Evolutionary conservation across 2,329 filamentous ascomycete genomes (phyloP).

Genomic region (Ophiocordyceps unilateralis): DNA sequence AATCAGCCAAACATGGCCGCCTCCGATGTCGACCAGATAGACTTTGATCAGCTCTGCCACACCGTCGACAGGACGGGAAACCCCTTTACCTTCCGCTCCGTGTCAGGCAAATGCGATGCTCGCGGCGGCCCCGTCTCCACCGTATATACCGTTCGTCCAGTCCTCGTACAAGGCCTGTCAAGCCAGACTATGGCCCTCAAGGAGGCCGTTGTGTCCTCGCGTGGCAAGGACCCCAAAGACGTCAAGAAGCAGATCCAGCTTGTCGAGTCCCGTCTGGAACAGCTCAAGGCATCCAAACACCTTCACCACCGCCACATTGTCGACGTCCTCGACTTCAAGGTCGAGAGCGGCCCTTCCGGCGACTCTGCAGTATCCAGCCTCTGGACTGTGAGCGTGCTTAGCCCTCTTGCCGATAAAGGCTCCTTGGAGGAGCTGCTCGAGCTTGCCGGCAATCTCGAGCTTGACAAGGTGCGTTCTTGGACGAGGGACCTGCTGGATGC

Average conservation of each 20-base stretch:
- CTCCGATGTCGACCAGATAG: slow-evolving; percentile 21
- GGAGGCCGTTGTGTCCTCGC: slow-evolving; percentile 42
- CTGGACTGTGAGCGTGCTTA: slow-evolving; percentile 64
- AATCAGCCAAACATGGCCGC: slow-evolving; percentile 11
- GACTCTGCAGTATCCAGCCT: slow-evolving; percentile 17
- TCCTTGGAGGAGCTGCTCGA: slow-evolving; percentile 70
- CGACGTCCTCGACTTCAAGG: slow-evolving; percentile 67
- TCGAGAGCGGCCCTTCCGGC: slow-evolving; percentile 35
- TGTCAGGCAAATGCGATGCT: slow-evolving; percentile 51
- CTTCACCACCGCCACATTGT: slow-evolving; percentile 63
- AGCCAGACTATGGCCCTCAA: slow-evolving; percentile 58
- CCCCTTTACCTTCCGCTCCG: slow-evolving; percentile 48
- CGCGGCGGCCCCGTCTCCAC: slow-evolving; percentile 48
- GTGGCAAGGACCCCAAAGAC: slow-evolving; percentile 37
- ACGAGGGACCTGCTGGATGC: slow-evolving; percentile 85
- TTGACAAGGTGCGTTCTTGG: slow-evolving; percentile 68
- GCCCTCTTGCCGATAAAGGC: slow-evolving; percentile 64
- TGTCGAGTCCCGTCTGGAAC: slow-evolving; percentile 61
- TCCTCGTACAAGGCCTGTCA: slow-evolving; percentile 35
- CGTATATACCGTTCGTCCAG: slow-evolving; percentile 55
- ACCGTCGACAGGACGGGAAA: slow-evolving; percentile 48
- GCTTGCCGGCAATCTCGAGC: slow-evolving; percentile 55
- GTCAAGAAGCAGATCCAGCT: slow-evolving; percentile 62
- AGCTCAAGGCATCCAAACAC: slow-evolving; percentile 55
- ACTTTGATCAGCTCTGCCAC: slow-evolving; percentile 51